Evolutionary conservation across 768 basidiomycete species (phyloP), one percentile per base, ranked within the genome.

Genomic region (Solioccasus polychromus): DNA sequence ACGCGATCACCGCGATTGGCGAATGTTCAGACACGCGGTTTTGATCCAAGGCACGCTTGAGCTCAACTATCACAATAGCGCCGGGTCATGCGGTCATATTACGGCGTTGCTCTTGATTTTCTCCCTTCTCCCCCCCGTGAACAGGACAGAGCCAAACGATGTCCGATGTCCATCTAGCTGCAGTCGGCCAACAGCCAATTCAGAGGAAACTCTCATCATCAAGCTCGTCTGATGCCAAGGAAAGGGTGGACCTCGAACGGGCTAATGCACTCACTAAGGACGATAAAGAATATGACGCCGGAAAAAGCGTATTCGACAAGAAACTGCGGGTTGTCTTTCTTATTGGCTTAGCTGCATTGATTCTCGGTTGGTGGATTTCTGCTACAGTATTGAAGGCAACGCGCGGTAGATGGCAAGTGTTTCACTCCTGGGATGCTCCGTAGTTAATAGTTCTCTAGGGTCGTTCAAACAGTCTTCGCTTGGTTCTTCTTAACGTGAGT

Each of bases 321-420:
- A 65, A 45, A 45, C 53, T 65, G 43, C 70, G 75, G 11, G 71
- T 73, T n/a, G 67, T 68, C 54, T 60, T 81, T 37, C 68, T 90
- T 28, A 64, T 63, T 37, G 78, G 55, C 14, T 51, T 83, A 1
- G 84, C 82, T 9, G 56, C 72, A 11, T 60, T 83, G 39, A 88
- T 92, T 52, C 69, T 91, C 34, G 89, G 78, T 32, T 92, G 89
- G 89, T 92, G 89, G 89, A 82, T 92, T 28, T 84, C 83, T 48
- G 68, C 89, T 8, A 89, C 79, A 0, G 62, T 89, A 11, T 66
- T 92, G 39, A 55, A 70, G 43, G 80, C 74, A 5, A 91, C 90
- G 3, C 79, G 89, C 41, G 82, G 79, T 64, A 74, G 87, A 70
- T 92, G 89, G 87, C 79, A 67, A 49, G 71, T 47, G 32, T 38